Evolutionary conservation across 306 rosid genomes (phyloP), one percentile per base, ranked within the genome.

Genomic region (Cucumis hystrix): DNA sequence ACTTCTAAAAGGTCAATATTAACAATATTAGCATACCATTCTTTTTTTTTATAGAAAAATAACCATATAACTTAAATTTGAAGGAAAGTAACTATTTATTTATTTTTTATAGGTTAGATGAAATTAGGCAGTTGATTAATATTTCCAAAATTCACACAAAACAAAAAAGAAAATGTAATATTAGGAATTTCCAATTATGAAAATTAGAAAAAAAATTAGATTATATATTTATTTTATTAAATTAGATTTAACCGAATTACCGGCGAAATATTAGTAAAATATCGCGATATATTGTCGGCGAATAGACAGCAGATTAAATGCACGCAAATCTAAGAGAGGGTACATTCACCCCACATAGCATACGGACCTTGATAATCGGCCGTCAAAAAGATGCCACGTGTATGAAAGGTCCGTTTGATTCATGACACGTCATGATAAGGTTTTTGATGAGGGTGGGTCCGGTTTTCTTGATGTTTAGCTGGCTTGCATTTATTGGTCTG

Each of bases 231-330:
- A 52, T 16, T 16, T 33, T 3, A 28, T 28, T 6, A 33, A 0
- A 33, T 3, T 3, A 64, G 47, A 8, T 65, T 37, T 10, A 39
- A 67, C 52, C 21, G 73, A 40, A 67, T 14, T 43, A 71, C 30
- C 41, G 23, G 77, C 77, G 62, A 23, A 73, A 52, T 5, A 52
- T 30, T 25, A 0, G 40, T 73, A 18, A 80, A 83, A 80, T 87
- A 28, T 63, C 89, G 85, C 90, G 90, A 88, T 78, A 88, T n/a
- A 85, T 82, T 90, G 95, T 92, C 87, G 91, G 93, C 80, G 87
- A 39, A 28, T 72, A 61, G 65, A 69, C 30, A 77, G 30, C 57
- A 25, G 23, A 52, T 51, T 28, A 18, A 74, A 23, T 9, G 67
- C 40, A 10, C 2, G 56, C 17, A 57, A 81, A 68, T 79, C 55